These are phyloP conservation scores for Trichoderma koningiopsis DNA, from an alignment of 2,329 filamentous ascomycete species.

Conservation along the genomic window DNA sequence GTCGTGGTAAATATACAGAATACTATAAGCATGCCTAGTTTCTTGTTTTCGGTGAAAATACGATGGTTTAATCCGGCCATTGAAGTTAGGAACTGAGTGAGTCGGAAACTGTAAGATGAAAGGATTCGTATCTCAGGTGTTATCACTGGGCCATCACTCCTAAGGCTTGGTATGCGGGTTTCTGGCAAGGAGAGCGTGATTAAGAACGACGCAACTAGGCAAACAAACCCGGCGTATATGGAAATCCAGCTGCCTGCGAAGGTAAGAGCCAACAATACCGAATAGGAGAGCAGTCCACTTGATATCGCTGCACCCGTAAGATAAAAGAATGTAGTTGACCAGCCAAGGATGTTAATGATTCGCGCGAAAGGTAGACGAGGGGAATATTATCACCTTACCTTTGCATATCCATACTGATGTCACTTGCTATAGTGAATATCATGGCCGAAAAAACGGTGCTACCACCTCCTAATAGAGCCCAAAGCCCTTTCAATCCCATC, in stretches of 20 bases:
- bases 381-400: background rate
- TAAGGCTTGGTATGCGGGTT: background rate
- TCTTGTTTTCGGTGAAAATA: constrained; percentile 3
- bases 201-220: background rate
- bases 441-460: constrained; percentile 16
- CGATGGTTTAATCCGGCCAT: constrained; percentile 5
- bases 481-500: constrained; percentile 10
- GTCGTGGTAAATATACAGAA: constrained; percentile 6
- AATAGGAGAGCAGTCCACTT: constrained; percentile 3
- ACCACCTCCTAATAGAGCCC: constrained; percentile 5
- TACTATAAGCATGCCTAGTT: constrained; percentile 13
- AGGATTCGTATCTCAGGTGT: background rate
- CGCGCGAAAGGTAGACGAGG: background rate
- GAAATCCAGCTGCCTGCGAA: constrained; percentile 10
- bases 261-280: background rate
- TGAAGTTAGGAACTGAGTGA: constrained; percentile 3
- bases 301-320: constrained; percentile 1
- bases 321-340: constrained; percentile 13
- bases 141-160: background rate
- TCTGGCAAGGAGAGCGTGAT: constrained; percentile 12
- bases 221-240: constrained; percentile 10
- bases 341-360: constrained; percentile 10
- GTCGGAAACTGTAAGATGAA: constrained; percentile 5
- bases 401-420: constrained; percentile 4
- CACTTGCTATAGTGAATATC: constrained; percentile 6